Evolutionary conservation across 257 asterid species (phyloP).

Genomic region (Scutellaria minor): DNA sequence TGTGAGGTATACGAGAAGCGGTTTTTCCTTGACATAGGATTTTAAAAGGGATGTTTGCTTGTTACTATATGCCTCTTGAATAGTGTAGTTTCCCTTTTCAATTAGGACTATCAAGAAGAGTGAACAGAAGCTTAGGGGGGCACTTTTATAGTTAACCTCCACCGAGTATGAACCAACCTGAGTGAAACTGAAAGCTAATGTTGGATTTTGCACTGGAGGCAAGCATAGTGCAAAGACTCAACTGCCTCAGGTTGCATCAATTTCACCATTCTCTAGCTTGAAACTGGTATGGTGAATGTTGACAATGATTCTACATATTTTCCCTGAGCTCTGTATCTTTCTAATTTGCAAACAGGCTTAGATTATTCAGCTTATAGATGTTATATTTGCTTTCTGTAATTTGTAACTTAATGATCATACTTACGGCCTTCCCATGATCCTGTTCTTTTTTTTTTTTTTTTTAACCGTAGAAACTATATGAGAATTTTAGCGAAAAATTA

Average conservation of each 20-base stretch:
- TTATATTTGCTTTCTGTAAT: background rate
- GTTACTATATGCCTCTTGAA: constrained; percentile 8
- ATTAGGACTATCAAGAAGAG: constrained; percentile 15
- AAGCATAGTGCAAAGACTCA: background rate
- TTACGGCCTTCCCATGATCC: no score
- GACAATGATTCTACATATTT: constrained; percentile 1
- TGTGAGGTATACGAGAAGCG: constrained; percentile 1
- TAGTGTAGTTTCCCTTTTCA: constrained; percentile 2
- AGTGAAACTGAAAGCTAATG: constrained; percentile 1
- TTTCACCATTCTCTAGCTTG: background rate
- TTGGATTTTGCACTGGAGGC: no score
- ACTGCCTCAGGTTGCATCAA: background rate
- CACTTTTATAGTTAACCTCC: constrained; percentile 11
- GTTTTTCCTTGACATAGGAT: background rate
- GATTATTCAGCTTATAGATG: no score
- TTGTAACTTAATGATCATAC: background rate
- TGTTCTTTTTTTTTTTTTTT: no score
- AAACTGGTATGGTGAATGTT: background rate
- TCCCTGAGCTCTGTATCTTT: background rate
- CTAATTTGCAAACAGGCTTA: background rate
- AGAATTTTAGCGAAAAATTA: no score
- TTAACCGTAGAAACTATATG: no score
- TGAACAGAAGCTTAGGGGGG: background rate
- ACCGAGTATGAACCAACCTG: background rate
- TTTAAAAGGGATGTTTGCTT: no score